Evolutionary conservation across 176 grass and related monocot species (phyloP).

Genomic region (Echinochloa phyllopogon): DNA sequence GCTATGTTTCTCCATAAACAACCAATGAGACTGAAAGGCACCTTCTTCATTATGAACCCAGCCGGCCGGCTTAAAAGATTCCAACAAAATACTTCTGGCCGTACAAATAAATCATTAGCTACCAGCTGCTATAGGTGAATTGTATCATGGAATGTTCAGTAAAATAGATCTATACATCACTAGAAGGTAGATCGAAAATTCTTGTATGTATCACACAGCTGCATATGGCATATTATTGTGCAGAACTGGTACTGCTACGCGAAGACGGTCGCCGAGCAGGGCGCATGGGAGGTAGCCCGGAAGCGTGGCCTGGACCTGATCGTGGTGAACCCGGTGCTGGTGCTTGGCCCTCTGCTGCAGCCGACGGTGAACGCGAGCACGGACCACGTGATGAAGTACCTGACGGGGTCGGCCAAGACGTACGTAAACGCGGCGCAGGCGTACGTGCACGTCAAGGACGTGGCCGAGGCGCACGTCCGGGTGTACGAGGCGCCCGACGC

Average conservation of each 20-base stretch:
- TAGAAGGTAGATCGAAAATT: background rate
- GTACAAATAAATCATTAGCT: no score
- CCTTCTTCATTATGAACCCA: no score
- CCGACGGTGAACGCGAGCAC: constrained; percentile 68
- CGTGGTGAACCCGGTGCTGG: constrained; percentile 72
- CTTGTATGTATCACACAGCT: background rate
- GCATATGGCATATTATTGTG: no score
- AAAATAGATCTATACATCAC: no score
- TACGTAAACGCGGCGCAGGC: constrained; percentile 77
- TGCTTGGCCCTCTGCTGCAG: constrained; percentile 72
- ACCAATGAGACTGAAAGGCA: no score
- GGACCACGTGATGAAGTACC: constrained; percentile 66
- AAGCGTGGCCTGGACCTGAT: constrained; percentile 45
- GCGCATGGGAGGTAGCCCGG: constrained; percentile 58
- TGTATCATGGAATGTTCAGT: no score
- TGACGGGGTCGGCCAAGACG: constrained; percentile 67
- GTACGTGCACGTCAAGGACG: constrained; percentile 81
- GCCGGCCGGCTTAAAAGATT: no score
- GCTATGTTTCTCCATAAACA: no score
- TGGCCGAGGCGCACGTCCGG: constrained; percentile 70
- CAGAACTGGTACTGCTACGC: constrained; percentile 96
- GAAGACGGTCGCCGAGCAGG: constrained; percentile 70
- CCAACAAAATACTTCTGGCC: no score
- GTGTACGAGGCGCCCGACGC: constrained; percentile 62
- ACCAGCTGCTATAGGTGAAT: no score